Evolutionary conservation across 1,284 basidiomycete species (phyloP).

Genomic region (Moniliophthora roreri): DNA sequence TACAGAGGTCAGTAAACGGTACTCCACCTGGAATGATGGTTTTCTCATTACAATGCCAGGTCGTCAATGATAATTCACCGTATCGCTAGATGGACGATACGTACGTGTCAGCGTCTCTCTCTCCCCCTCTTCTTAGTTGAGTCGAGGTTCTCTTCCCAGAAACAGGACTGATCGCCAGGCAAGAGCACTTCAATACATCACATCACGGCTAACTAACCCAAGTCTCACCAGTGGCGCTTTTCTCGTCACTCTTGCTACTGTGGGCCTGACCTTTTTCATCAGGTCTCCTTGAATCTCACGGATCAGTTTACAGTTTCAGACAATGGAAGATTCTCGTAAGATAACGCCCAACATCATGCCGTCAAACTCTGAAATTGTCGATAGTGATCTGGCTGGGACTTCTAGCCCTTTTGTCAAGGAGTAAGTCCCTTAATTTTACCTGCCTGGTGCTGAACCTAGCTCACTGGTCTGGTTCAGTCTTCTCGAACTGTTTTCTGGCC

Average conservation of each 20-base stretch:
- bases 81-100: conserved; percentile 8
- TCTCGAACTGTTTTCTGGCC: conserved; percentile 10
- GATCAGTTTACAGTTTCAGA: conserved; percentile 5
- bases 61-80: conserved; percentile 2
- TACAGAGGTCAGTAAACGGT: background rate
- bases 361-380: background rate
- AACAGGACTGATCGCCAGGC: conserved; percentile 8
- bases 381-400: conserved; percentile 8
- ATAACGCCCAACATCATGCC: background rate
- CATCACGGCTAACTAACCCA: background rate
- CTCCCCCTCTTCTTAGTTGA: background rate
- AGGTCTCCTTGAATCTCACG: background rate
- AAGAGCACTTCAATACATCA: background rate
- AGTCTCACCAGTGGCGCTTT: conserved; percentile 2
- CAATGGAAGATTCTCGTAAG: background rate
- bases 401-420: conserved; percentile 5
- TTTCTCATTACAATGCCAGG: background rate
- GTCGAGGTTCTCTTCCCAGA: background rate
- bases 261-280: background rate
- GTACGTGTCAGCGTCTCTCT: background rate
- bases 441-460: no score
- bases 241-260: conserved; percentile 1
- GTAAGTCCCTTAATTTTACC: background rate
- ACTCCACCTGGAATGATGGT: background rate
- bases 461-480: conserved; percentile 1